Evolutionary conservation across 2,329 filamentous ascomycete genomes (phyloP), one percentile per base, ranked within the genome.

Genomic region (Penicillium sp.): DNA sequence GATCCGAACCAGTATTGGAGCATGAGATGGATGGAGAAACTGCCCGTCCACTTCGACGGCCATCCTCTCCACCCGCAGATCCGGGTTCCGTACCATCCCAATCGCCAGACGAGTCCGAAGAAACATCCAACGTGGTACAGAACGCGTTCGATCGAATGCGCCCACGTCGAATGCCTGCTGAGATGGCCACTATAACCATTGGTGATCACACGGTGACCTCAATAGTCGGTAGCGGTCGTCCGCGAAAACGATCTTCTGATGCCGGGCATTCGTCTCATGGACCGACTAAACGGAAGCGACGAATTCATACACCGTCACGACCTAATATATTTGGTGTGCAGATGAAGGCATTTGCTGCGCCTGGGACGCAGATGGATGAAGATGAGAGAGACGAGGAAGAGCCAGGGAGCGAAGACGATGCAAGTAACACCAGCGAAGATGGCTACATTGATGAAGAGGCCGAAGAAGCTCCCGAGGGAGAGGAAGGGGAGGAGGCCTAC

Each of bases 141-240:
- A 87, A 83, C 69, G 87, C 87, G 1, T 88, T 88, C 66, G 85
- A 88, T 71, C 82, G 84, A 19, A 88, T 89, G 85, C 81, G 87
- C 16, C 82, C 84, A 0, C 89, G 86, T 70, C 83, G 89, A 37
- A 78, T 83, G 1, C 83, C 84, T 1, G 78, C 83, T 30, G 87
- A 91, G 68, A 79, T 88, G 55, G 90, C 90, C 22, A 91, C 89
- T 1, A 90, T 94, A 52, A 93, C 89, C 0, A 86, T 94, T 57
- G 91, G 90, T 1, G 82, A 88, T 63, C 84, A 83, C 49, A 91
- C 88, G 0, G 82, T 87, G 5, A 89, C 85, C 0, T 88, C 87
- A 22, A 82, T 87, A 35, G 83, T 92, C 65, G 89, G 89, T 1
- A 84, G 81, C 53, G 80, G 84, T 53, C 71, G 80, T 4, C 70